A percentile compares a stretch with the other conserved stretches of the same genome.
phyloP scores from a whole-genome alignment of 164 flowering plant species.

The Vitis rupestris region DNA sequence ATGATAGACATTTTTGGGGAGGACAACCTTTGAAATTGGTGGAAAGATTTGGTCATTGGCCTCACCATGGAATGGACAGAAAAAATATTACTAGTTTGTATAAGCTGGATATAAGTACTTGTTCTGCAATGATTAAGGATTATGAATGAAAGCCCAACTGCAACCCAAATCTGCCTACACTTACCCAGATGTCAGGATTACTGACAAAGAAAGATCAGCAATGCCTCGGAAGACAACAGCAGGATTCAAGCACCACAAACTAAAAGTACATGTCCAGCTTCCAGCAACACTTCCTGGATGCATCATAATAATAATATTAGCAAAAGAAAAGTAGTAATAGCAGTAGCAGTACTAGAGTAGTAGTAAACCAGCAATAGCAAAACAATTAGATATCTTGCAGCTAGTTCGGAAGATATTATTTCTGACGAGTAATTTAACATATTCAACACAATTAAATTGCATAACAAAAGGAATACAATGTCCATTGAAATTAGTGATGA shows the following conservation, averaged over 20 bases:
- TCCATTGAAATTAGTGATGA: no score
- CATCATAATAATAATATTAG: constrained; percentile 6
- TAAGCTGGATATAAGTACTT: not conserved
- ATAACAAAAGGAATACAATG: no score
- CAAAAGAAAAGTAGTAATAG: not conserved
- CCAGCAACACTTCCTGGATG: constrained; percentile 42
- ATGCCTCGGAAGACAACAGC: constrained; percentile 84
- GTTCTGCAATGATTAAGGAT: not conserved
- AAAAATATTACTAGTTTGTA: not conserved
- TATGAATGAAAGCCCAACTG: not conserved
- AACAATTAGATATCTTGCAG: no score
- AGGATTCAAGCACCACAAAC: constrained; percentile 96
- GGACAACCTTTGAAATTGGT: not conserved
- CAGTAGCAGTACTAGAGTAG: no score
- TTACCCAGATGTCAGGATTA: constrained; percentile 96
- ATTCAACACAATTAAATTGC: no score
- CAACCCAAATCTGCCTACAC: constrained; percentile 11
- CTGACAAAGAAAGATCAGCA: constrained; percentile 72
- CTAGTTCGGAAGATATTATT: no score
- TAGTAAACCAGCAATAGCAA: no score
- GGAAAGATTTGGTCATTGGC: not conserved
- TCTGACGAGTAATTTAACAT: no score
- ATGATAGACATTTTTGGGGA: not conserved
- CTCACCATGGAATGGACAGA: not conserved
- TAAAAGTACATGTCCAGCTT: constrained; percentile 54